Conservation (phyloP, 2,329 filamentous ascomycete genomes). For the Alternaria tenuissima region DNA sequence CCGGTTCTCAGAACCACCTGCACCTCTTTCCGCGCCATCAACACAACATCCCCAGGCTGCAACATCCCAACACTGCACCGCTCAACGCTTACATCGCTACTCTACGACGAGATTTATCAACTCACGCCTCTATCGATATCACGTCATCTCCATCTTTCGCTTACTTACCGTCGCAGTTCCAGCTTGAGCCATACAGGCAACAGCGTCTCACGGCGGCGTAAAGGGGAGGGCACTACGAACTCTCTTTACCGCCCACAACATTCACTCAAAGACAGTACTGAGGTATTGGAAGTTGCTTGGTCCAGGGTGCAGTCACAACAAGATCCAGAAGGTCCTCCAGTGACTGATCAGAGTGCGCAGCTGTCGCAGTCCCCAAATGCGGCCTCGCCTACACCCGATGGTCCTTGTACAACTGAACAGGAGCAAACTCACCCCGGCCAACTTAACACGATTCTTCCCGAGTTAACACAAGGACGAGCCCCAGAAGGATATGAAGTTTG, state of each 20-base stretch:
- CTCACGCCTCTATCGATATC: neutral
- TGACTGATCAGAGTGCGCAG: neutral
- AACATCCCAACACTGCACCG: neutral
- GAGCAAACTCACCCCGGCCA: neutral
- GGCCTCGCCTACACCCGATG: neutral
- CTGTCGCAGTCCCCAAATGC: neutral
- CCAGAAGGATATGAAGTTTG: neutral
- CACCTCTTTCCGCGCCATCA: neutral
- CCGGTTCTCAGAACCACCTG: neutral
- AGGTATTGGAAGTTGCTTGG: neutral
- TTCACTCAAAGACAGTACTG: rapidly evolving
- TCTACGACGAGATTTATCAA: neutral
- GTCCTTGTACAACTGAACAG: neutral
- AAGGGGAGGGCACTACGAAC: neutral
- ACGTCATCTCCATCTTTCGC: neutral
- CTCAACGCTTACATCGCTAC: neutral
- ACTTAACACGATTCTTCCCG: neutral
- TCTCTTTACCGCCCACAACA: rapidly evolving
- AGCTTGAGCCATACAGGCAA: neutral
- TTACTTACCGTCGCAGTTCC: neutral
- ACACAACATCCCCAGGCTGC: neutral
- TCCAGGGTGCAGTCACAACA: neutral
- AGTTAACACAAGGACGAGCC: neutral
- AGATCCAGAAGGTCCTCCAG: neutral
- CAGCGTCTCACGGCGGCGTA: neutral